These are phyloP conservation scores for Rhodotorula sp. DNA, from an alignment of 1,284 basidiomycete species.

Conservation along the genomic window DNA sequence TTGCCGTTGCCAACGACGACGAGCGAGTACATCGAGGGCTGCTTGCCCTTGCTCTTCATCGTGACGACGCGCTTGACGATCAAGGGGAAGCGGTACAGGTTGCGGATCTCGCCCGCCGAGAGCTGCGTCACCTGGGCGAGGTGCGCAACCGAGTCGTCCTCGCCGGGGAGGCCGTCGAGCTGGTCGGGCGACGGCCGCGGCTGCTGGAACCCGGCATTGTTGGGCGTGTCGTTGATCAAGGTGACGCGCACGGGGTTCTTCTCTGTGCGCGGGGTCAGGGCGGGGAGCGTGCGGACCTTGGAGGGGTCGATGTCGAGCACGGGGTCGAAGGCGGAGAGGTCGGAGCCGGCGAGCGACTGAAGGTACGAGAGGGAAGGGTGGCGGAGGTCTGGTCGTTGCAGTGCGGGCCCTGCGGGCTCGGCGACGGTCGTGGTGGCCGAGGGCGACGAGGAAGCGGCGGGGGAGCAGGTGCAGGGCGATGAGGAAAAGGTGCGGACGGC, in stretches of 20 bases:
- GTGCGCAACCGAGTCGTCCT: conserved; percentile 39
- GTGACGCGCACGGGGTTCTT: conserved; percentile 37
- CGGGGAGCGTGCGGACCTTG: conserved; percentile 38
- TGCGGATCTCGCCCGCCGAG: conserved; percentile 35
- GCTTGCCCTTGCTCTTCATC: conserved; percentile 84
- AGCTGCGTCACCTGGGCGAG: conserved; percentile 37
- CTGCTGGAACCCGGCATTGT: conserved; percentile 32
- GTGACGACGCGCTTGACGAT: conserved; percentile 62
- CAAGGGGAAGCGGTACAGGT: conserved; percentile 44
- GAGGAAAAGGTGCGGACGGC: conserved; percentile 2
- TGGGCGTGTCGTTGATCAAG: conserved; percentile 44
- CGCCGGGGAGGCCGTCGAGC: conserved; percentile 27
- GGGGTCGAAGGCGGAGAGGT: conserved; percentile 47
- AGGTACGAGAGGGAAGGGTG: conserved; percentile 26
- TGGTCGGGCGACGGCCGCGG: conserved; percentile 13
- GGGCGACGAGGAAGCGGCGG: background rate
- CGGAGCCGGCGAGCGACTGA: conserved; percentile 15
- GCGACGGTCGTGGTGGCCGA: background rate
- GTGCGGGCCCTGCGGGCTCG: background rate
- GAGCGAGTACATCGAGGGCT: conserved; percentile 65
- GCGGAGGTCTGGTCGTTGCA: conserved; percentile 26
- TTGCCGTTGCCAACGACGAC: conserved; percentile 78
- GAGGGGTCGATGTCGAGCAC: conserved; percentile 47
- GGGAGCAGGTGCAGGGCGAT: background rate
- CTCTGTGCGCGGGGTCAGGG: conserved; percentile 32